Evolutionary conservation across 176 grass and related monocot genomes (phyloP).

Genomic region (Cocos nucifera): DNA sequence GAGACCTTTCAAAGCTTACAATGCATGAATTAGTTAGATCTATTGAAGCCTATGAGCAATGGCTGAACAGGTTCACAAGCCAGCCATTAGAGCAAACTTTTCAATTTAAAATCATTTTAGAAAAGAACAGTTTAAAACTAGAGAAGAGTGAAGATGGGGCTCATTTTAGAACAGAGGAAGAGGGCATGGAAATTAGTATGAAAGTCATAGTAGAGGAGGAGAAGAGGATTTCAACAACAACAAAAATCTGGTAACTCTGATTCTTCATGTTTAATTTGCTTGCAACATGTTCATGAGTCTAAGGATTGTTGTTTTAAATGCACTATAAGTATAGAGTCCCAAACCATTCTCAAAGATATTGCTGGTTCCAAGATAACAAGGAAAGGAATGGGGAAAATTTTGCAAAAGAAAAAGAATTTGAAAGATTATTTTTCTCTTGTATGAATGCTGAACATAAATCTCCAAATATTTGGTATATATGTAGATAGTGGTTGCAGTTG

Average conservation of each 20-base stretch:
- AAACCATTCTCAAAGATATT: too few species aligned
- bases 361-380: neutral
- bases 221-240: neutral
- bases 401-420: neutral
- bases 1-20: neutral
- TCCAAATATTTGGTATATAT: slow-evolving; percentile 1
- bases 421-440: neutral
- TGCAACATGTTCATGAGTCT: neutral
- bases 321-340: too few species aligned
- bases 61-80: too few species aligned
- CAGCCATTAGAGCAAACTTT: too few species aligned
- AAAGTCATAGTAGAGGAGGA: neutral
- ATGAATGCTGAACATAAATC: neutral
- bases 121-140: too few species aligned
- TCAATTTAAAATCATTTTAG: too few species aligned
- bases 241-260: neutral
- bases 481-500: slow-evolving; percentile 1
- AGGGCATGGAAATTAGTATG: neutral
- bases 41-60: too few species aligned
- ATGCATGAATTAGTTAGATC: too few species aligned
- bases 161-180: too few species aligned
- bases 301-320: too few species aligned
- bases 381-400: neutral
- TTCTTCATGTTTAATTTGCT: neutral
- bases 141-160: too few species aligned